Conservation (phyloP, 768 basidiomycete genomes). For the Suillus occidentalis region DNA sequence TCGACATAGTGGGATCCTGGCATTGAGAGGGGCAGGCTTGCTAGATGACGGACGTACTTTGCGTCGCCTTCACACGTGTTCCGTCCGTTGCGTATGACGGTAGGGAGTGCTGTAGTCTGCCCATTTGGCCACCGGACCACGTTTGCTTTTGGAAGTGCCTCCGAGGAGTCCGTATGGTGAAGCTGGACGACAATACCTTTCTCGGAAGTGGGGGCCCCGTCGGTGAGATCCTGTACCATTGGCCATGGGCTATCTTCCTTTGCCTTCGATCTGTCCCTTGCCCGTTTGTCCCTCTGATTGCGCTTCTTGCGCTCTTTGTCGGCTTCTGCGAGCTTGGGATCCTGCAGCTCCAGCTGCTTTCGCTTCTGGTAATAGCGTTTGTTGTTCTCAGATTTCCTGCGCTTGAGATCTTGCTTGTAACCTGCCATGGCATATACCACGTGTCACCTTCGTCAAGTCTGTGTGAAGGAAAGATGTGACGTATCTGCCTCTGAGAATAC, state of each 20-base stretch:
- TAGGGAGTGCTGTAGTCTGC: background rate
- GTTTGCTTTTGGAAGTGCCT: background rate
- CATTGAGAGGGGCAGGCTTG: background rate
- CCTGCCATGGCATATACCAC: background rate
- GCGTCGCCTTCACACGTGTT: background rate
- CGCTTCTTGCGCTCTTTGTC: background rate
- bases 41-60: background rate
- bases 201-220: background rate
- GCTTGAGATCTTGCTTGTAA: background rate
- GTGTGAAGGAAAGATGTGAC: too few relatives aligned
- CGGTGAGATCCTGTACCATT: background rate
- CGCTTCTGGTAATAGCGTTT: background rate
- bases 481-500: too few relatives aligned
- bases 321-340: background rate
- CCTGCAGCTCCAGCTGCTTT: background rate
- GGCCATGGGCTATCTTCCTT: background rate
- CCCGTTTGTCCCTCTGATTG: background rate
- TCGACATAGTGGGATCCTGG: background rate
- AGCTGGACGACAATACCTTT: background rate
- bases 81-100: background rate
- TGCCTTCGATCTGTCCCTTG: background rate
- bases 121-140: background rate
- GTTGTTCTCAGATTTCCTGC: background rate
- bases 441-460: background rate
- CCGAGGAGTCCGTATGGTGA: background rate